These are phyloP conservation scores for Elsinoe necatrix DNA, from an alignment of 2,329 filamentous ascomycete genomes.

Conservation along the genomic window DNA sequence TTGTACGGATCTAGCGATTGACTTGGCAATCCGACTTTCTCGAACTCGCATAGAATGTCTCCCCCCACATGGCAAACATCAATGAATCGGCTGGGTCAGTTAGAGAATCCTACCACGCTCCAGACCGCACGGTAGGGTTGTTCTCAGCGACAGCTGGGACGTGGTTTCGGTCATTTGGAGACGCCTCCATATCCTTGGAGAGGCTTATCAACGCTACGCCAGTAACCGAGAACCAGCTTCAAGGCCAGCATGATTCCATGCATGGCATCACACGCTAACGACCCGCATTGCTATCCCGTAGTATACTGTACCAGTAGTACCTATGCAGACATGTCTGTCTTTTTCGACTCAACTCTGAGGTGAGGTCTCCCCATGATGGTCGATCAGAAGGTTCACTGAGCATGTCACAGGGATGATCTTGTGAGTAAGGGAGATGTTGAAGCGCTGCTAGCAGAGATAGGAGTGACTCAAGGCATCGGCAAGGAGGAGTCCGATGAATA, in stretches of 20 bases:
- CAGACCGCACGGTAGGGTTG: no score
- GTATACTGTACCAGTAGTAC: not conserved
- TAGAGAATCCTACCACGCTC: not conserved
- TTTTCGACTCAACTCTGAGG: not conserved
- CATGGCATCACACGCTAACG: not conserved
- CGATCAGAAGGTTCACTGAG: not conserved
- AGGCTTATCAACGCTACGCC: not conserved
- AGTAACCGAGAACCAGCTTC: not conserved
- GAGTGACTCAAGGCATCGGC: not conserved
- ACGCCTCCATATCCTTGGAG: not conserved
- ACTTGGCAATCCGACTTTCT: not conserved
- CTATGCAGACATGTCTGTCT: not conserved
- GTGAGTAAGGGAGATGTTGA: not conserved
- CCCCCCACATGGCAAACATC: not conserved
- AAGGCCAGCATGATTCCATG: not conserved
- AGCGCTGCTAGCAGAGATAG: not conserved
- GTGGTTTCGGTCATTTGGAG: not conserved
- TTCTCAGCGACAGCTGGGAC: no score
- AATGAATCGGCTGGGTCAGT: not conserved
- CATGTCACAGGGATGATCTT: not conserved
- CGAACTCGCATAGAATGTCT: not conserved
- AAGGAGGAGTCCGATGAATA: slow-evolving; percentile 32
- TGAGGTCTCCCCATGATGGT: not conserved
- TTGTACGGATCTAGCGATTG: not conserved
- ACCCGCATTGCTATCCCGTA: no score